Evolutionary conservation across 495 filamentous ascomycete species (phyloP).

Genomic region (Penicillium malachiteum): DNA sequence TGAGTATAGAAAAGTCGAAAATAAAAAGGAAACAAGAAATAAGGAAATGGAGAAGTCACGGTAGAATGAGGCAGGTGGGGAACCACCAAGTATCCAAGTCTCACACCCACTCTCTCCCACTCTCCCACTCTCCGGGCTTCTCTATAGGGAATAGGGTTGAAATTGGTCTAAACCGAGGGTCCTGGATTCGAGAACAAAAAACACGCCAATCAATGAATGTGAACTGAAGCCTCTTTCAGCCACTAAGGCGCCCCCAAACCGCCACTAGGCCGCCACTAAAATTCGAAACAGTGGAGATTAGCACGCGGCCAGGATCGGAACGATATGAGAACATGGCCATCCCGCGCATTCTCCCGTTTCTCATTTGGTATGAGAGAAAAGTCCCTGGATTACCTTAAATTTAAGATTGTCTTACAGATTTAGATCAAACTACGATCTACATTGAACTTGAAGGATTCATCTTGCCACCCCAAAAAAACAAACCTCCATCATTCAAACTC

Average conservation of each 20-base stretch:
- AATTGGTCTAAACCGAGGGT: too few relatives aligned
- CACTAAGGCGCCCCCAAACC: too few relatives aligned
- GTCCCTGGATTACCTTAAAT: not conserved
- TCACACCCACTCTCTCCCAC: not conserved
- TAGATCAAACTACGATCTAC: not conserved
- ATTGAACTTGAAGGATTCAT: too few relatives aligned
- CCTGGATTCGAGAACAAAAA: too few relatives aligned
- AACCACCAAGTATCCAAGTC: not conserved
- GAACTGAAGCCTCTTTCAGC: too few relatives aligned
- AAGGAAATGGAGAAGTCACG: not conserved
- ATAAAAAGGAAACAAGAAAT: slow-evolving; percentile 4
- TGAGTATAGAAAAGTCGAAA: not conserved
- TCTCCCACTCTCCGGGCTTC: too few relatives aligned
- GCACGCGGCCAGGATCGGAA: not conserved
- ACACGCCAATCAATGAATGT: too few relatives aligned
- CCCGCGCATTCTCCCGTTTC: not conserved
- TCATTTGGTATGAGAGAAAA: not conserved
- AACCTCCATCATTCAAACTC: too few relatives aligned
- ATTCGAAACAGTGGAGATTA: not conserved
- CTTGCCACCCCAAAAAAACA: too few relatives aligned
- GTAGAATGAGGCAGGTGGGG: not conserved
- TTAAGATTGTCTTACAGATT: not conserved
- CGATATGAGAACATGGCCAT: not conserved
- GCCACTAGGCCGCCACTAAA: not conserved
- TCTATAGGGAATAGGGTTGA: too few relatives aligned